Conservation (phyloP, 371 early-diverging fungal genomes). For the Thermomucor indicae-seudaticae region DNA sequence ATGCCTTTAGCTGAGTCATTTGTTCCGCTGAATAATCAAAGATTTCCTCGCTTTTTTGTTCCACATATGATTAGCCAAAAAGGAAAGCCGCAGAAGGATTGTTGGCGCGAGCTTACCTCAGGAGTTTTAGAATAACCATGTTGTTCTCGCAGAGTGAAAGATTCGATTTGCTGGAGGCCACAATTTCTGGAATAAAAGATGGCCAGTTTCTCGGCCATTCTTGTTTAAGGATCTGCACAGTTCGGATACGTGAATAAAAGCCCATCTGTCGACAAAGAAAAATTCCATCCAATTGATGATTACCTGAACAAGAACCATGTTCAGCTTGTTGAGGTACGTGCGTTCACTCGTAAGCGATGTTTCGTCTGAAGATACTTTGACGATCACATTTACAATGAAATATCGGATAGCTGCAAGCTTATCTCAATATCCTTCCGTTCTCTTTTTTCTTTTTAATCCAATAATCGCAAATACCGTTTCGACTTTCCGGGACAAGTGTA, state of each 20-base stretch:
- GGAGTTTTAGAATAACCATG: conserved; percentile 95
- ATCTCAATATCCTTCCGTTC: background rate
- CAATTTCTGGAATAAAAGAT: conserved; percentile 97
- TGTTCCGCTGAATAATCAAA: conserved; percentile 98
- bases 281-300: background rate
- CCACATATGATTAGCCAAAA: conserved; percentile 4
- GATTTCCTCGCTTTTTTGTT: conserved; percentile 99
- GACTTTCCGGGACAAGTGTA: conserved; percentile 84
- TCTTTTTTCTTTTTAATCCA: background rate
- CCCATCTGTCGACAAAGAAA: too few species aligned
- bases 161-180: conserved; percentile 88
- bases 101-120: conserved; percentile 60
- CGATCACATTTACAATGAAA: conserved; percentile 87
- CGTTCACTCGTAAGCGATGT: conserved; percentile 62
- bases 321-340: conserved; percentile 84
- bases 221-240: conserved; percentile 98
- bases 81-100: background rate
- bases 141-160: conserved; percentile 98
- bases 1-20: conserved; percentile 94
- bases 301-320: conserved; percentile 94
- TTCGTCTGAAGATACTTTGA: conserved; percentile 88
- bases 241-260: too few species aligned
- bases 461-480: conserved; percentile 62
- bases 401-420: conserved; percentile 79
- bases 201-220: conserved; percentile 99